Evolutionary conservation across 768 basidiomycete species (phyloP).

Genomic region (Boletus vermiculosoides): DNA sequence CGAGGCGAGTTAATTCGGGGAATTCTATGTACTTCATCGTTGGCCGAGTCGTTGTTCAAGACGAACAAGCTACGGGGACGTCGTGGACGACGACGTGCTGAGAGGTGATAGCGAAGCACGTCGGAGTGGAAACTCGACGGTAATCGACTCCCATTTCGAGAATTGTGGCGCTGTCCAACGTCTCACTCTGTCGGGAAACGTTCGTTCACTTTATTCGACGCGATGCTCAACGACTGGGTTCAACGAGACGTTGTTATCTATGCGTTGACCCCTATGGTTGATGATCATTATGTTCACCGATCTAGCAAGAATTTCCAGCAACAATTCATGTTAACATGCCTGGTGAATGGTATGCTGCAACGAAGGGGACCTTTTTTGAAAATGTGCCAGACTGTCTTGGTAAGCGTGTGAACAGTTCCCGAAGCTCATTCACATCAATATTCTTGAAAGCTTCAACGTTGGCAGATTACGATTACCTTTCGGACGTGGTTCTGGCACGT

Average conservation of each 20-base stretch:
- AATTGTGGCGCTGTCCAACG: slow-evolving; percentile 15
- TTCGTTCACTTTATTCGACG: background rate
- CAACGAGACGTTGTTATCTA: background rate
- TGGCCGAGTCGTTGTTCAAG: background rate
- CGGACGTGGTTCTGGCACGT: background rate
- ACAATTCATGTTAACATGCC: background rate
- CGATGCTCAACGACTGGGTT: background rate
- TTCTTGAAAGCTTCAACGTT: too few relatives aligned
- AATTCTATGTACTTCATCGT: slow-evolving; percentile 88
- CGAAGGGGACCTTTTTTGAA: background rate
- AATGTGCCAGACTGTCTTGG: too few relatives aligned
- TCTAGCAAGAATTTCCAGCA: too few relatives aligned
- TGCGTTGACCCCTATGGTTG: background rate
- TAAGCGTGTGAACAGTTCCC: background rate
- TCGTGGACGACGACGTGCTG: background rate
- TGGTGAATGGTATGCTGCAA: background rate
- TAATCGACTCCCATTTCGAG: slow-evolving; percentile 11
- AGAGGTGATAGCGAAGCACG: background rate
- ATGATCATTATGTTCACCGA: background rate
- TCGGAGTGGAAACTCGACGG: slow-evolving; percentile 22
- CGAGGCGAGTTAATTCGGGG: slow-evolving; percentile 74
- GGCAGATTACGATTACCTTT: too few relatives aligned
- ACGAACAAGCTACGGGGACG: background rate
- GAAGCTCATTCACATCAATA: too few relatives aligned
- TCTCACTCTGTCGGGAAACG: slow-evolving; percentile 1